A percentile compares a stretch with the other conserved stretches of the same genome.
These are phyloP conservation scores for Populus euphratica DNA, from an alignment of 345 rosid species.

Conservation along the genomic window DNA sequence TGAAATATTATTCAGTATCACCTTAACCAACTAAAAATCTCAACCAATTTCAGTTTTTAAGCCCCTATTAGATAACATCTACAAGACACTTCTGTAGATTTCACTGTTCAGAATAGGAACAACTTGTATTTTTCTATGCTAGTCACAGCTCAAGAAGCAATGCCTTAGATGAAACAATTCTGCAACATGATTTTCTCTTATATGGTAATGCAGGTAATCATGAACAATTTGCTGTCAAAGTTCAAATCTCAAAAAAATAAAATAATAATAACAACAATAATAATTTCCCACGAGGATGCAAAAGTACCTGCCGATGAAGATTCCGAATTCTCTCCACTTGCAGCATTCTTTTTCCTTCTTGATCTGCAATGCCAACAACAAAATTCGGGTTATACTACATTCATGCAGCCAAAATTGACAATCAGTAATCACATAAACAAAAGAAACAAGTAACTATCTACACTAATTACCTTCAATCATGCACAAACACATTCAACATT, in stretches of 20 bases:
- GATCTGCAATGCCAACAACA: slow-evolving; percentile 50
- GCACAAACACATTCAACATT: neutral
- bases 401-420: neutral
- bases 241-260: neutral
- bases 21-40: neutral
- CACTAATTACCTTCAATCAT: neutral
- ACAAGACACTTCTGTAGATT: neutral
- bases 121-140: neutral
- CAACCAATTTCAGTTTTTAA: neutral
- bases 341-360: slow-evolving; percentile 78
- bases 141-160: neutral
- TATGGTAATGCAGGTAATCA: neutral
- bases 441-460: neutral
- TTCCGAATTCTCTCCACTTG: slow-evolving; percentile 73
- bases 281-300: neutral
- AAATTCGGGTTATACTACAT: neutral
- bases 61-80: neutral
- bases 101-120: neutral
- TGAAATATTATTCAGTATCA: neutral
- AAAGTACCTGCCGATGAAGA: slow-evolving; percentile 60
- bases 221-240: neutral
- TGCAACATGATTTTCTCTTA: neutral
- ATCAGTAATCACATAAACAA: neutral
- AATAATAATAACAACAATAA: neutral
- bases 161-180: neutral